These are phyloP conservation scores for Prasinococcaceae sp. DNA, from an alignment of 139 green algal genomes.

Conservation along the genomic window DNA sequence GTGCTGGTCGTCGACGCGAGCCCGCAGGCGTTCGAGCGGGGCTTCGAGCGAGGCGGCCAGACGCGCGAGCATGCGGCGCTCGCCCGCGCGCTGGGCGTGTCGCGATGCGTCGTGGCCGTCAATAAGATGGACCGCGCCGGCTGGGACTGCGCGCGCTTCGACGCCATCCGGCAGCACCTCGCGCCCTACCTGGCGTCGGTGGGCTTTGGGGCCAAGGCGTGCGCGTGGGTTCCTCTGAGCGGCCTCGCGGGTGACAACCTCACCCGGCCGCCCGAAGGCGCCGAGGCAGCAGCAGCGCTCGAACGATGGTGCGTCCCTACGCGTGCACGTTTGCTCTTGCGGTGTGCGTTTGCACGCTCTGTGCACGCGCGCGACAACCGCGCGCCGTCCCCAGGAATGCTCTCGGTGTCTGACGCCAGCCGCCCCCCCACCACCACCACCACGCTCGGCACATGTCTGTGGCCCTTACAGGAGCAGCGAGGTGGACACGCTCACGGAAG, in stretches of 20 bases:
- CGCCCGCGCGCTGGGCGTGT: conserved; percentile 67
- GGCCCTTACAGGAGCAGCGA: conserved; percentile 5
- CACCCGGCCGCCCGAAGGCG: conserved; percentile 19
- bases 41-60: conserved; percentile 78
- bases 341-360: conserved; percentile 22
- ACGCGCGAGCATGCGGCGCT: conserved; percentile 90
- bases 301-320: no score
- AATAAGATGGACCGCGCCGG: conserved; percentile 76
- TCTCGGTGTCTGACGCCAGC: background rate
- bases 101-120: conserved; percentile 81
- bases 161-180: conserved; percentile 50
- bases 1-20: conserved; percentile 89
- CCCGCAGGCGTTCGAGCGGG: conserved; percentile 79
- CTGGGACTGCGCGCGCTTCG: conserved; percentile 68
- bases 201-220: conserved; percentile 48
- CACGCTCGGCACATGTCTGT: background rate
- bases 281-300: no score
- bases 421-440: background rate
- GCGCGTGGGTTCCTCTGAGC: conserved; percentile 68
- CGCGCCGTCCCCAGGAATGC: background rate
- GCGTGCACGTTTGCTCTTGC: no score
- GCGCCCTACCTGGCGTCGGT: conserved; percentile 59
- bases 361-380: background rate
- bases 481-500: conserved; percentile 38
- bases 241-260: conserved; percentile 71